These are phyloP conservation scores for Neonectria punicea DNA, from an alignment of 2,329 filamentous ascomycete species.

Conservation along the genomic window DNA sequence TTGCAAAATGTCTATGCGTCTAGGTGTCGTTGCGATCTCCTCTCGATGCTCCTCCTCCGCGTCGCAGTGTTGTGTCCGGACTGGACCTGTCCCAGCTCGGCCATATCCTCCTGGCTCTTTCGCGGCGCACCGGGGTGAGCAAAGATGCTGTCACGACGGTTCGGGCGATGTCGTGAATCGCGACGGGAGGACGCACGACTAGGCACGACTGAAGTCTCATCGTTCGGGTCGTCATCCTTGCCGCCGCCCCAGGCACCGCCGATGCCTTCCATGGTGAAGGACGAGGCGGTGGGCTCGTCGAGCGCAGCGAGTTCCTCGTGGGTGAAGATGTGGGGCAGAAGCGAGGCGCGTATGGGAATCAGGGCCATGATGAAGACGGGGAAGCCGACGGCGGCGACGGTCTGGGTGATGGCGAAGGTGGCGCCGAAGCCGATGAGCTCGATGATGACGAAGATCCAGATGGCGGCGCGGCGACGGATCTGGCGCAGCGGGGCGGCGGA, in stretches of 20 bases:
- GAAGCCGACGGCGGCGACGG: constrained; percentile 84
- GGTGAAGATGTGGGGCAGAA: constrained; percentile 72
- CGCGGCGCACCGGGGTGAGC: constrained; percentile 42
- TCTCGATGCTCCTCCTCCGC: constrained; percentile 42
- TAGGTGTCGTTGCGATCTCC: constrained; percentile 27
- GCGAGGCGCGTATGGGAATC: constrained; percentile 71
- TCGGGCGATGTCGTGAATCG: constrained; percentile 12
- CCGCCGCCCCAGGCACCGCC: constrained; percentile 68
- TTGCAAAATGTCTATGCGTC: constrained; percentile 14
- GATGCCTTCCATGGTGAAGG: constrained; percentile 80
- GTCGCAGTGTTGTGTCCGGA: constrained; percentile 45
- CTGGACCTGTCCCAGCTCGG: constrained; percentile 47
- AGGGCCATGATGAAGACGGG: constrained; percentile 78
- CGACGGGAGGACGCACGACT: constrained; percentile 26
- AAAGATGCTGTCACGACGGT: constrained; percentile 40
- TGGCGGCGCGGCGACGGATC: constrained; percentile 69
- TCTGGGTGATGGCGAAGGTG: constrained; percentile 86
- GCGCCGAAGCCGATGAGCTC: constrained; percentile 78
- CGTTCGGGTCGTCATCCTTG: constrained; percentile 31
- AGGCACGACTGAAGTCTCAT: constrained; percentile 31
- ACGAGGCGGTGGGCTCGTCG: constrained; percentile 79
- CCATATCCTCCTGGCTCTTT: constrained; percentile 49
- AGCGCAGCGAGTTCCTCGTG: constrained; percentile 69
- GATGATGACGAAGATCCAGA: constrained; percentile 77
- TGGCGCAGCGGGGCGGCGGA: constrained; percentile 67